These are phyloP conservation scores for Debaryomyces maramus DNA, from an alignment of 805 yeast species.

Conservation along the genomic window DNA sequence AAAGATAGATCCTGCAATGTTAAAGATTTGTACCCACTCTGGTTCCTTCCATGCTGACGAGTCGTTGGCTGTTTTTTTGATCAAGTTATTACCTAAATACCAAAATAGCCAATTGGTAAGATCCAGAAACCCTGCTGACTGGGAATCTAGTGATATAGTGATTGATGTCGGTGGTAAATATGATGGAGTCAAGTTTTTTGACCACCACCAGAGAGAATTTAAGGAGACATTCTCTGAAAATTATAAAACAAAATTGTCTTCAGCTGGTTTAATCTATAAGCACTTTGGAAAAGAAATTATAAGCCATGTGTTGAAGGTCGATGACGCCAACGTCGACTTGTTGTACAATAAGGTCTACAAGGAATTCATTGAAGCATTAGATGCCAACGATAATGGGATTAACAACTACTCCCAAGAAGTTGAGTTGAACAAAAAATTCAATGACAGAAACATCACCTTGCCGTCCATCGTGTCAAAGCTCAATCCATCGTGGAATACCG, in stretches of 20 bases:
- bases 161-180: slow-evolving; percentile 94
- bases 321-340: slow-evolving; percentile 51
- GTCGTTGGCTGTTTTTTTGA: slow-evolving; percentile 86
- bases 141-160: slow-evolving; percentile 88
- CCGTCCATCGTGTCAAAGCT: slow-evolving; percentile 76
- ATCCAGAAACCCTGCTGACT: slow-evolving; percentile 76
- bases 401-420: slow-evolving; percentile 58
- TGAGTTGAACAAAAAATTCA: slow-evolving; percentile 60
- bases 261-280: slow-evolving; percentile 92
- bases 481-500: slow-evolving; percentile 84
- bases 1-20: slow-evolving; percentile 19
- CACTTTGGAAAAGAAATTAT: slow-evolving; percentile 77
- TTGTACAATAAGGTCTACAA: slow-evolving; percentile 77
- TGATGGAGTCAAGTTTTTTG: slow-evolving; percentile 82
- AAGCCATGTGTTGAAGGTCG: slow-evolving; percentile 41
- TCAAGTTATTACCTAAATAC: slow-evolving; percentile 69
- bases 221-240: slow-evolving; percentile 64
- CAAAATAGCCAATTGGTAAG: slow-evolving; percentile 69
- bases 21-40: slow-evolving; percentile 83
- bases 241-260: slow-evolving; percentile 76
- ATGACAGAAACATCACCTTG: slow-evolving; percentile 69
- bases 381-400: slow-evolving; percentile 95
- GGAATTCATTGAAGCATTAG: slow-evolving; percentile 86
- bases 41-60: slow-evolving; percentile 98
- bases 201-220: slow-evolving; percentile 96